phyloP scores from a whole-genome alignment of 2,329 filamentous ascomycete genomes.

The Pseudogymnoascus sp. region DNA sequence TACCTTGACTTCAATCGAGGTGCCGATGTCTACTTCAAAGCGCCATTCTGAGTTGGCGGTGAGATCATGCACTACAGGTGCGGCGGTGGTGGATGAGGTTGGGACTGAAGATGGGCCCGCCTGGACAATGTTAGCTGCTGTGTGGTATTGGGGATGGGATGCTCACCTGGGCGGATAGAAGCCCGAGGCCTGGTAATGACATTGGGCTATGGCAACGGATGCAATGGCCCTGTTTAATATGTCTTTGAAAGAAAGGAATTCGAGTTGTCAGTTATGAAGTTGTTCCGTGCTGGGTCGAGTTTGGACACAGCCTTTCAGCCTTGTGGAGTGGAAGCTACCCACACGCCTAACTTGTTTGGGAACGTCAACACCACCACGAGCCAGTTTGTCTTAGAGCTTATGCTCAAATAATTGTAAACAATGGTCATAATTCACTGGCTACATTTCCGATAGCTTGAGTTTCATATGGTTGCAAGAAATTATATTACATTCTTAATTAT shows the following conservation, averaged over 20 bases:
- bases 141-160: slow-evolving; percentile 12
- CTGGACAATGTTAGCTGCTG: slow-evolving; percentile 17
- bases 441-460: not conserved
- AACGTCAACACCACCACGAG: not conserved
- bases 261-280: not conserved
- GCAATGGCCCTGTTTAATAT: not conserved
- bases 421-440: not conserved
- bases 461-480: not conserved
- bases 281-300: slow-evolving; percentile 8
- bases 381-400: not conserved
- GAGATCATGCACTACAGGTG: slow-evolving; percentile 43
- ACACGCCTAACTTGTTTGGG: slow-evolving; percentile 3
- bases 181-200: slow-evolving; percentile 68
- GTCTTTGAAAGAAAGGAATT: slow-evolving; percentile 14
- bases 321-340: slow-evolving; percentile 2
- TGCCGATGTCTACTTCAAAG: slow-evolving; percentile 58
- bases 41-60: slow-evolving; percentile 67
- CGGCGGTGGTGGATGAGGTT: slow-evolving; percentile 25
- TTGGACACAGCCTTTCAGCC: slow-evolving; percentile 10
- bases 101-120: slow-evolving; percentile 13
- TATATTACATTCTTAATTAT: not conserved
- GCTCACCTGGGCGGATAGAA: slow-evolving; percentile 39
- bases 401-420: not conserved
- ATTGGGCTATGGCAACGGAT: slow-evolving; percentile 33
- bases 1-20: slow-evolving; percentile 46